Conservation (phyloP, 495 filamentous ascomycete genomes). For the Hyaloscypha bicolor region DNA sequence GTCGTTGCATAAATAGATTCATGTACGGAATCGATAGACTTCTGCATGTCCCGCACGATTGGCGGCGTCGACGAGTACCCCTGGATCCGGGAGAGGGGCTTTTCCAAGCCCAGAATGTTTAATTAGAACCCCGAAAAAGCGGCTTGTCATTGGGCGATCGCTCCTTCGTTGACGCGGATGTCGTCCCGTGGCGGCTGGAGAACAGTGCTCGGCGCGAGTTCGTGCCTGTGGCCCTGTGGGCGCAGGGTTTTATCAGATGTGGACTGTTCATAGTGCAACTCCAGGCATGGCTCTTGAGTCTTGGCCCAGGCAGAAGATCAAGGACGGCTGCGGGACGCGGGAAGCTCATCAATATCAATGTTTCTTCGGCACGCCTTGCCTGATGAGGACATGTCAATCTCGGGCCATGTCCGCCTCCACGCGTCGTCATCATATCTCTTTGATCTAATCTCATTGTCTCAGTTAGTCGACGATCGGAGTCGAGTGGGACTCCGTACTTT, state of each 20-base stretch:
- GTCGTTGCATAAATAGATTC: neutral
- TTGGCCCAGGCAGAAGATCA: no score
- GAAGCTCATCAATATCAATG: neutral
- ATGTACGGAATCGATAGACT: neutral
- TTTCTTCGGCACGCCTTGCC: no score
- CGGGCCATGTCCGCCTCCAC: neutral
- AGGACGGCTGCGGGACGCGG: neutral
- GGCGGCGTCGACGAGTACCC: neutral
- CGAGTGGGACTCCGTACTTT: neutral
- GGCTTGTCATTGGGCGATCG: neutral
- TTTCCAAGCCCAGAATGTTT: neutral
- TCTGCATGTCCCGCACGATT: neutral
- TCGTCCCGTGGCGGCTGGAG: neutral
- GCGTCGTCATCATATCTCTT: neutral
- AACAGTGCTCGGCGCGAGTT: neutral
- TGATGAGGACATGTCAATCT: no score
- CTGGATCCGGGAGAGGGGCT: neutral
- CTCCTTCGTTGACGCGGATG: neutral
- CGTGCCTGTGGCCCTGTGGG: no score
- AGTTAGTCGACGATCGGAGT: neutral
- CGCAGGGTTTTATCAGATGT: no score
- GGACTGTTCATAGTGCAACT: neutral
- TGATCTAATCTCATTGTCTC: no score
- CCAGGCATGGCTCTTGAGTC: no score
- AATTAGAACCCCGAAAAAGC: no score